These are phyloP conservation scores for Kalaharituber pfeilii DNA, from an alignment of 2,329 filamentous ascomycete species.

Conservation along the genomic window DNA sequence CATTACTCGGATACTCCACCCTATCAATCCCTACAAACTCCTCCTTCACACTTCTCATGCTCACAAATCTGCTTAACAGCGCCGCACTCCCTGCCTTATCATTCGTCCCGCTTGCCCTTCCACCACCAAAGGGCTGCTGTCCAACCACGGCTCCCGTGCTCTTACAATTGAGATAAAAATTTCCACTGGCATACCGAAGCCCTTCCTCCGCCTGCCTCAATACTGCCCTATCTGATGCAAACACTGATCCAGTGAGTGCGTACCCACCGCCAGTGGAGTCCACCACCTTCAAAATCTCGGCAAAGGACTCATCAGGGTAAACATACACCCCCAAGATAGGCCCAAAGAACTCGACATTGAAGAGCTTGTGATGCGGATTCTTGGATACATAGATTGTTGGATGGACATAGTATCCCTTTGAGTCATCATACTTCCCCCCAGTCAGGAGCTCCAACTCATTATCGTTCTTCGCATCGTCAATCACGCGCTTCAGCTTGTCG, in stretches of 20 bases:
- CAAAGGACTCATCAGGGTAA: slow-evolving; percentile 49
- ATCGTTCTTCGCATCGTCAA: slow-evolving; percentile 65
- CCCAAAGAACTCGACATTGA: slow-evolving; percentile 67
- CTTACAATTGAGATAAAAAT: slow-evolving; percentile 80
- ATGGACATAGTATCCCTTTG: slow-evolving; percentile 65
- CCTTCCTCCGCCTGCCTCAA: slow-evolving; percentile 52
- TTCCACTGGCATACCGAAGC: slow-evolving; percentile 56
- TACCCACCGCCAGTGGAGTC: slow-evolving; percentile 43
- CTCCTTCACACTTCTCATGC: slow-evolving; percentile 53
- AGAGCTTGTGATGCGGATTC: slow-evolving; percentile 55
- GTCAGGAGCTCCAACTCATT: slow-evolving; percentile 45
- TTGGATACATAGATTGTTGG: slow-evolving; percentile 63
- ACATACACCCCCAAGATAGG: slow-evolving; percentile 58
- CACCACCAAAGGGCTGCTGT: slow-evolving; percentile 55
- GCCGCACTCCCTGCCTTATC: slow-evolving; percentile 54
- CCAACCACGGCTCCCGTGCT: slow-evolving; percentile 56
- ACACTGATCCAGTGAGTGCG: slow-evolving; percentile 58
- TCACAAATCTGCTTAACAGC: slow-evolving; percentile 48
- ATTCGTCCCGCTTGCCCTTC: slow-evolving; percentile 51
- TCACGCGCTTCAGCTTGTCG: slow-evolving; percentile 59
- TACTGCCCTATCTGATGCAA: slow-evolving; percentile 49
- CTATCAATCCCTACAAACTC: slow-evolving; percentile 48
- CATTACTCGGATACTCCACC: slow-evolving; percentile 56
- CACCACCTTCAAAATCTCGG: slow-evolving; percentile 26
- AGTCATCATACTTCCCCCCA: slow-evolving; percentile 61